A percentile compares a stretch with the other conserved stretches of the same genome.
Evolutionary conservation across 177 flowering plant genomes (phyloP).

Genomic region (Vitis hybrid): DNA sequence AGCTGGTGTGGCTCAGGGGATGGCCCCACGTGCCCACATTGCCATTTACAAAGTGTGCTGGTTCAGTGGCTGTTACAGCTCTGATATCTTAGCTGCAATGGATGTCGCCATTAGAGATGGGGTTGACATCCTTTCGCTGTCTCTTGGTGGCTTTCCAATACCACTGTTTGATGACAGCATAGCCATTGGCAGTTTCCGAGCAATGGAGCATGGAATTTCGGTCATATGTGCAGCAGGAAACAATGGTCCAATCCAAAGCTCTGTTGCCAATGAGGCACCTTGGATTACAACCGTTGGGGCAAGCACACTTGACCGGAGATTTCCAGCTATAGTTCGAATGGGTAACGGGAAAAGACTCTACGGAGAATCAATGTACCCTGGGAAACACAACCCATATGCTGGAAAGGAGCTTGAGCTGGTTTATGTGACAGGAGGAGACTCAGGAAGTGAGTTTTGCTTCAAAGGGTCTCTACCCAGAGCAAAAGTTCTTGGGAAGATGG

Average conservation of each 20-base stretch:
- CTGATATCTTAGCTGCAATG: constrained; percentile 92
- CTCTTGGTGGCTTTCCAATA: constrained; percentile 85
- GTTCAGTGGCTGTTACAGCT: constrained; percentile 89
- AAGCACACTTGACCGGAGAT: constrained; percentile 77
- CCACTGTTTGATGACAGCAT: constrained; percentile 87
- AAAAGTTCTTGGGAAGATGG: constrained; percentile 81
- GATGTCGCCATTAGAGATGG: constrained; percentile 89
- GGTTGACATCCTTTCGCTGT: constrained; percentile 87
- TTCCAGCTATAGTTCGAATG: constrained; percentile 69
- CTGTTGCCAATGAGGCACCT: constrained; percentile 94
- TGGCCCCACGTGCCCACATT: constrained; percentile 90
- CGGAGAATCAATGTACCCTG: constrained; percentile 92
- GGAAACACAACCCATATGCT: constrained; percentile 27
- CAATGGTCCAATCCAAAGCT: constrained; percentile 73
- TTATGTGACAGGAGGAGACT: constrained; percentile 49
- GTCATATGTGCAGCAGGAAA: constrained; percentile 95
- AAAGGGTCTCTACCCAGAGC: constrained; percentile 65
- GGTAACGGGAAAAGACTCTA: constrained; percentile 63
- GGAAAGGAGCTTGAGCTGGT: constrained; percentile 61
- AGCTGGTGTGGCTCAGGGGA: constrained; percentile 80
- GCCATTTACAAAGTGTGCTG: constrained; percentile 96
- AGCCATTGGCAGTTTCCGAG: constrained; percentile 89
- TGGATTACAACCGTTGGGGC: constrained; percentile 97
- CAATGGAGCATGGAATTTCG: constrained; percentile 75
- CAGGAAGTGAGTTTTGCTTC: constrained; percentile 68